Evolutionary conservation across 192 early-diverging fungal genomes (phyloP).

Genomic region (Dissophora globulifera): DNA sequence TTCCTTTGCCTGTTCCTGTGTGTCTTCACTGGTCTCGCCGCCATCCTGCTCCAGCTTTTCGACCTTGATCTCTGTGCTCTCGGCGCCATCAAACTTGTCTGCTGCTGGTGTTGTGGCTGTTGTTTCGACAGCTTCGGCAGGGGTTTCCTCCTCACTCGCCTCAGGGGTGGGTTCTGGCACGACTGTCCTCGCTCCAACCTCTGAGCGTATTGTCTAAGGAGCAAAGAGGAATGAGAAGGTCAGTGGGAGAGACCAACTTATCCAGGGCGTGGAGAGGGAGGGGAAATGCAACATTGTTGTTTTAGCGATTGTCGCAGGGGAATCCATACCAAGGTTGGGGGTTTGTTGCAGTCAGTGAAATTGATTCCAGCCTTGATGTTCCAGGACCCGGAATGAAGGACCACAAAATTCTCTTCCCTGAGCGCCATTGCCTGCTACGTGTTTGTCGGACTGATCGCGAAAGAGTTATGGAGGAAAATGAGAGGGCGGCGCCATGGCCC

Average conservation of each 20-base stretch:
- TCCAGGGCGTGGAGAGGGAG: background rate
- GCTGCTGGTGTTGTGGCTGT: background rate
- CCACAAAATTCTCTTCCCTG: constrained; percentile 84
- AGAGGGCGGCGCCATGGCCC: too few relatives aligned
- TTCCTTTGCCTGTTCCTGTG: constrained; percentile 16
- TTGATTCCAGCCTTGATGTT: constrained; percentile 80
- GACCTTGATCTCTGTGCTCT: constrained; percentile 16
- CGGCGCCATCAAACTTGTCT: constrained; percentile 45
- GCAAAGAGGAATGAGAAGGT: too few relatives aligned
- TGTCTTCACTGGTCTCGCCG: background rate
- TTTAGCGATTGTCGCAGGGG: background rate
- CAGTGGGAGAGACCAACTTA: background rate
- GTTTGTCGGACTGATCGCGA: too few relatives aligned
- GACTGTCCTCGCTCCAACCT: constrained; percentile 29
- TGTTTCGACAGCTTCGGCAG: constrained; percentile 10
- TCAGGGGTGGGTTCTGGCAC: constrained; percentile 20
- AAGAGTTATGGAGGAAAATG: too few relatives aligned
- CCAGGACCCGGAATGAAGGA: constrained; percentile 88
- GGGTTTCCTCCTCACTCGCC: background rate
- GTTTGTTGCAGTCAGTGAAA: constrained; percentile 78
- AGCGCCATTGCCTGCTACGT: constrained; percentile 47
- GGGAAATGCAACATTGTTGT: background rate
- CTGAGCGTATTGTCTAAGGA: constrained; percentile 32
- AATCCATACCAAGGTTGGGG: constrained; percentile 68
- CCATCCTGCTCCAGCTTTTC: constrained; percentile 13